These are phyloP conservation scores for Chlorella sp. DNA, from an alignment of 139 green algal genomes.

Conservation along the genomic window DNA sequence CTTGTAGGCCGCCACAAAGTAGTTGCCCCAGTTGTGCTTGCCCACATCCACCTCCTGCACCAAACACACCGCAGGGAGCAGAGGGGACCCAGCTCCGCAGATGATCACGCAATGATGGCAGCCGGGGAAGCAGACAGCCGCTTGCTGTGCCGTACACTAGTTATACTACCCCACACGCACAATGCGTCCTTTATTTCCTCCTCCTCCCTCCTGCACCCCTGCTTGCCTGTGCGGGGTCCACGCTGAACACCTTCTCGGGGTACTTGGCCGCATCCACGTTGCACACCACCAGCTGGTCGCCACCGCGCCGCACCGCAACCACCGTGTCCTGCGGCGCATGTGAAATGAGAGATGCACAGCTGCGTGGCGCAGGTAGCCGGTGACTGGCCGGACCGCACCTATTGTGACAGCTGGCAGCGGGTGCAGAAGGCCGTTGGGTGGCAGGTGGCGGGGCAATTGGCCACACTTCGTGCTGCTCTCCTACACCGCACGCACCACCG, in stretches of 20 bases:
- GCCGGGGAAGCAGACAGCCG: no score
- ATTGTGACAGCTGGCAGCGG: no score
- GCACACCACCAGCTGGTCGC: slow-evolving; percentile 70
- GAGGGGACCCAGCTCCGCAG: no score
- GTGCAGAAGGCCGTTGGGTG: no score
- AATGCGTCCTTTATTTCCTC: no score
- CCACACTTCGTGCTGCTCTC: no score
- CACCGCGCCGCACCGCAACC: slow-evolving; percentile 55
- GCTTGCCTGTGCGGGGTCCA: slow-evolving; percentile 77
- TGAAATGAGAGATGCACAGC: background rate
- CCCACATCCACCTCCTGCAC: slow-evolving; percentile 79
- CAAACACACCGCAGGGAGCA: background rate
- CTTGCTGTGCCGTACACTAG: no score
- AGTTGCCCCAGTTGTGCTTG: slow-evolving; percentile 94
- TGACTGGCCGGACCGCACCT: no score
- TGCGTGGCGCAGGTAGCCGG: background rate
- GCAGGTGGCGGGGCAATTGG: no score
- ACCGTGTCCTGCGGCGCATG: slow-evolving; percentile 40
- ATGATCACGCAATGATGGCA: no score
- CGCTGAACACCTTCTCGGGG: slow-evolving; percentile 69
- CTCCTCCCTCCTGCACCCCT: no score
- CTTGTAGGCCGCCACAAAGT: slow-evolving; percentile 96
- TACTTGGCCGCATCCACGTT: slow-evolving; percentile 87
- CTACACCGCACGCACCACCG: slow-evolving; percentile 57
- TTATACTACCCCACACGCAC: no score